Evolutionary conservation across 2,329 filamentous ascomycete genomes (phyloP), one percentile per base, ranked within the genome.

Genomic region (Phoma herbarum): DNA sequence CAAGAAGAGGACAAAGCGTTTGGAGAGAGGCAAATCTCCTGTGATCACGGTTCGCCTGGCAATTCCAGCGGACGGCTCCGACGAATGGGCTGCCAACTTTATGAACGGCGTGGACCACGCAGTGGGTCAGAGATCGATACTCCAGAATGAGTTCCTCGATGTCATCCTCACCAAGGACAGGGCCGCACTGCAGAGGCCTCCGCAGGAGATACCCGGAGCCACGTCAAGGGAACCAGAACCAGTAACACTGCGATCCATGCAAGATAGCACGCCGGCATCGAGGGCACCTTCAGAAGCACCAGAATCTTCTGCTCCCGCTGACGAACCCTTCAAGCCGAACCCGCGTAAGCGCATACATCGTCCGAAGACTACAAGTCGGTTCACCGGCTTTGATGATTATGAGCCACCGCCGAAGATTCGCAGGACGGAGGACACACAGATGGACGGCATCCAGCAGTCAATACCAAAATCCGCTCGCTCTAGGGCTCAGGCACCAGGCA

Each of bases 141-240:
- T 94, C 66, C 93, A 97, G 71, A 93, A 90, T 57, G 93, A 97
- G 68, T 96, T 99, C 62, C 83, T 99, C 2, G 92, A 97, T 75
- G 91, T 91, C 1, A 95, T 99, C 44, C 79, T 98, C 26, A 87
- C 83, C n/a, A 90, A 90, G 49, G 89, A 98, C 77, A 86, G 92
- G 7, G 86, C 85, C 59, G 84, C 85, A 42, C 81, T 98, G 20
- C 88, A 91, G 57, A 85, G 88, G 35, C 84, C 88, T 6, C 83
- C 96, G 6, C 76, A 78, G 12, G 76, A 78, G 2, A 83, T 65
- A 11, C 52, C 51, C 16, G 63, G 69, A 22, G 52, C 61, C 16
- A 35, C 57, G 4, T 67, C 69, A 6, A 73, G 60, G 35, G 64
- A 63, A 35, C 59, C 66, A 14, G 43, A 62, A 16, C n/a, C 64